Base-by-base conservation (phyloP, 805 yeast species). In the Tanozyma kutaoensis region DNA sequence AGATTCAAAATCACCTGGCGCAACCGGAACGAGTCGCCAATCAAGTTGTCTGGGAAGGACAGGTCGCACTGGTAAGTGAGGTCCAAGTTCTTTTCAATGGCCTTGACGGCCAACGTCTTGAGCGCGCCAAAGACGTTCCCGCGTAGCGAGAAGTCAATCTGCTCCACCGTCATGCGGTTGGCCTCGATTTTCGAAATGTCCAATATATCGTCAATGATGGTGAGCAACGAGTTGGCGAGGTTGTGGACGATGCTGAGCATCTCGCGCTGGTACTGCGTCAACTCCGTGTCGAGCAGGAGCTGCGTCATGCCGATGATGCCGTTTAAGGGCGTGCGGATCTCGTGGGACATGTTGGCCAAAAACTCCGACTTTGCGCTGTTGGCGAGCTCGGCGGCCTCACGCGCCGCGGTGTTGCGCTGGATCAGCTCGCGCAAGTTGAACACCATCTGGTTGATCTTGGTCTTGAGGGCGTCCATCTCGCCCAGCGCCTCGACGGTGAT, bases 291-390 rank as follows among this genome's bases (percentile, higher is more conserved):
- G 30, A 82, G 62, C 2, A 94, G 79, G 39, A 82, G 58, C 49
- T 82, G 94, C 3, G 94, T 82, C 88, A 82, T 82, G 45, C 93
- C 93, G 41, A 82, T 77, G 25, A 82, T 82, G 58, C 95, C 95
- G 50, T 82, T 82, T 72, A 82, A 76, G 13, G 95, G 95, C 3
- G 95, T 82, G 49, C 95, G 64, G 43, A 82, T 77, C 50, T 82
- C 95, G 39, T 59, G 66, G 5, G 88, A 78, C 67, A 79, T 82
- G 45, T 82, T 82, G 25, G 93, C 93, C 54, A 82, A 64, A 48
- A 82, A 82, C 50, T 82, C 95, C 8, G 93, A 81, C 50, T 82
- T 82, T 4, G 94, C 84, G 39, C 80, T 66, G 50, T 82, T 82
- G 4, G 94, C 94, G 40, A 81, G 61, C 46, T 82, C 95, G 21